Evolutionary conservation across 169 alveolate genomes (phyloP), one percentile per base, ranked within the genome.

Genomic region (Cryptosporidium tyzzeri): DNA sequence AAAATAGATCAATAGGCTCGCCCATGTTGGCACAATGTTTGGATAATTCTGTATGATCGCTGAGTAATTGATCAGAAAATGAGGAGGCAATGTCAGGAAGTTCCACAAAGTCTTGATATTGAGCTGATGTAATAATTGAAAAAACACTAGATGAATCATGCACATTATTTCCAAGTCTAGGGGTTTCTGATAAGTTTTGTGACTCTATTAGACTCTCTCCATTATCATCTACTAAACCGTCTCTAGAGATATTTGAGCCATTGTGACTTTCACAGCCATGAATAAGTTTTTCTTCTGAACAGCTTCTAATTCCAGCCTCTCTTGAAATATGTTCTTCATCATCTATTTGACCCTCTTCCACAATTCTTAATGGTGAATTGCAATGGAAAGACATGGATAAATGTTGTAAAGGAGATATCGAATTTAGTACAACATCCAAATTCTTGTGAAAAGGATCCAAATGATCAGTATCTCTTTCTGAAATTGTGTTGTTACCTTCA

Each of bases 1-100:
- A 80, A 59, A 62, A 80, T 8, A 80, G 23, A 59, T 80, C 89
- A 10, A 80, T 80, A 5, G 89, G 89, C 39, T 80, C 89, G 29
- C 59, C 59, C 12, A 80, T 80, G 44, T 26, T 29, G 55, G 3
- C 21, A 37, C 74, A 80, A 21, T 59, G 44, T 62, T 80, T 80
- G 26, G 75, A 26, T 59, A 65, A 23, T 37, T 39, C 89, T 21
- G 61, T 62, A 29, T 39, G 59, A 41, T 62, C 89, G 21, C 48
- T 26, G 37, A 80, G 65, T 26, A 80, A 18, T n/a, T 80, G 89
- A 37, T 59, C 80, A 14, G 80, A 26, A 37, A 80, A 29, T n/a
- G 80, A 26, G 37, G 74, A 35, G 14, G 89, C 29, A 45, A 80
- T 80, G 45, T 80, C 89, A n/a, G 89, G 74, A 18, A 80, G 39